Percentiles rank a stretch among this genome's conserved stretches.
Conservation (phyloP, 345 rosid species). For the Nephelium lappaceum region DNA sequence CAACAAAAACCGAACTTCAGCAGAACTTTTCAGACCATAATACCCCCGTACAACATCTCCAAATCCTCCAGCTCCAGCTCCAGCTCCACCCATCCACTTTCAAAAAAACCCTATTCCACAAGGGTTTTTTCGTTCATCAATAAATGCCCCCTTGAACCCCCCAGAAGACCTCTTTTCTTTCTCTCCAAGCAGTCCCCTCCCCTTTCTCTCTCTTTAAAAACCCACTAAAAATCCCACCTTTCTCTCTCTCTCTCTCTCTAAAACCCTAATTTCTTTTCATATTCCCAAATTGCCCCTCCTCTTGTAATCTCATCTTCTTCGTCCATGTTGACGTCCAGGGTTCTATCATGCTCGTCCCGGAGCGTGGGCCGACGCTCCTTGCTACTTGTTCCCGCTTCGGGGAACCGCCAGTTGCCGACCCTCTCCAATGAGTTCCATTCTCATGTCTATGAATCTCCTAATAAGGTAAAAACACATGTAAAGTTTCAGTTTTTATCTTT, state of each 20-base stretch:
- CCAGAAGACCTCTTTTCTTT: constrained; percentile 20
- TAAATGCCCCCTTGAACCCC: not conserved
- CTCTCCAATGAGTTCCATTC: constrained; percentile 42
- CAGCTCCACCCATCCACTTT: too few species aligned
- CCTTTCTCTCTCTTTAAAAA: not conserved
- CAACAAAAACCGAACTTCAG: not conserved
- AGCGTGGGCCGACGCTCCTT: constrained; percentile 46
- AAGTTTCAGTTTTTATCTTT: not conserved
- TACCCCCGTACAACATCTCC: not conserved
- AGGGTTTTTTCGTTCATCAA: constrained; percentile 37
- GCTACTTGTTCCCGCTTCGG: constrained; percentile 38
- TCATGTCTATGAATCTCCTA: constrained; percentile 34
- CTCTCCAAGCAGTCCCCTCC: constrained; percentile 30
- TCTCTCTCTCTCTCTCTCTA: not conserved
- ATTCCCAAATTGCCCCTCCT: constrained; percentile 5
- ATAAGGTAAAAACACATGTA: constrained; percentile 29
- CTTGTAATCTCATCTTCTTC: not conserved
- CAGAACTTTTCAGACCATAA: not conserved
- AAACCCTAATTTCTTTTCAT: constrained; percentile 3
- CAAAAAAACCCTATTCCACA: not conserved
- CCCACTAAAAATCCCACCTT: not conserved
- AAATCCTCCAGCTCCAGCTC: not conserved
- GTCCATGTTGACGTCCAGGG: constrained; percentile 54
- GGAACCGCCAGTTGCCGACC: constrained; percentile 37
- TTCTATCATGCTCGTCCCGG: constrained; percentile 57